Conservation (phyloP, 2,329 filamentous ascomycete genomes). For the Paramyrothecium sp. region DNA sequence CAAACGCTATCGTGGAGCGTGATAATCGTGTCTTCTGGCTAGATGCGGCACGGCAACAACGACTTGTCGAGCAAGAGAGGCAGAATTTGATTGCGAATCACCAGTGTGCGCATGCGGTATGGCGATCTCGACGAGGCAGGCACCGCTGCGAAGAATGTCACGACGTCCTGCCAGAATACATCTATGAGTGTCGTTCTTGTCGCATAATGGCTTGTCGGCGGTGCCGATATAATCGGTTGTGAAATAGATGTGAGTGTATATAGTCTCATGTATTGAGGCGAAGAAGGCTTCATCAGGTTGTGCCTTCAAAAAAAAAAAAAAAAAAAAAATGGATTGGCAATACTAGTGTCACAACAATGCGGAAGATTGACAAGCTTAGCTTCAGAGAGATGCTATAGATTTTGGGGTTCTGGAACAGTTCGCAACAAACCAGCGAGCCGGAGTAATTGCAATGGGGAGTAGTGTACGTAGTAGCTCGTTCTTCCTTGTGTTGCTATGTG, state of each 20-base stretch:
- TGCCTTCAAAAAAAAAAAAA: too few species aligned
- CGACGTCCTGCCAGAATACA: constrained; percentile 35
- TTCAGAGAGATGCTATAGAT: too few species aligned
- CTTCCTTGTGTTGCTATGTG: too few species aligned
- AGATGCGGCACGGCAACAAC: not conserved
- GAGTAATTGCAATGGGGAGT: too few species aligned
- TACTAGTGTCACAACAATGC: too few species aligned
- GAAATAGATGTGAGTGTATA: not conserved
- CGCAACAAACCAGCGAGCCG: too few species aligned
- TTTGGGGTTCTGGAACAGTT: too few species aligned
- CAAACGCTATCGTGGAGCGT: constrained; percentile 28
- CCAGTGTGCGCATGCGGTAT: constrained; percentile 35
- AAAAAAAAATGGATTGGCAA: too few species aligned
- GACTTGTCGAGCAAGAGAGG: not conserved
- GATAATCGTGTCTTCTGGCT: not conserved
- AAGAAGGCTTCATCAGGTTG: too few species aligned
- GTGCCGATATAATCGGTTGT: constrained; percentile 44
- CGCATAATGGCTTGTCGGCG: constrained; percentile 41
- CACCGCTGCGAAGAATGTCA: constrained; percentile 43
- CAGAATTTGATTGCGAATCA: constrained; percentile 26
- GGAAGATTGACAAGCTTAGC: too few species aligned
- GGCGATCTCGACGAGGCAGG: constrained; percentile 30
- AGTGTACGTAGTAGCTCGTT: too few species aligned
- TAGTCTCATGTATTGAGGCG: too few species aligned
- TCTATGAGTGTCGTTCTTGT: constrained; percentile 47